Evolutionary conservation across 768 basidiomycete genomes (phyloP).

Genomic region (Boletus sp.): DNA sequence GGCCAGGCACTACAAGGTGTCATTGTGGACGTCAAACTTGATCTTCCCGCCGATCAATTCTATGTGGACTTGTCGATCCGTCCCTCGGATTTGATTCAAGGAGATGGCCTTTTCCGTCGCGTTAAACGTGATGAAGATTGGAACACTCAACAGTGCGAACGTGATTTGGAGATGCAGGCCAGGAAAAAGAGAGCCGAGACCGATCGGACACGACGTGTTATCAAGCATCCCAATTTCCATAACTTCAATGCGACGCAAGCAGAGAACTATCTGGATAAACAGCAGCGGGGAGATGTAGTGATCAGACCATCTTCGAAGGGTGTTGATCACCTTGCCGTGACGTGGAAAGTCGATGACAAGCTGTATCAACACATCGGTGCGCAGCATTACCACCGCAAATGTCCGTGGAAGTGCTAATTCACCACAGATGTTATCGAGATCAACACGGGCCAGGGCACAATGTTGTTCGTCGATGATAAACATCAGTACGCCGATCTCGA

Average conservation of each 20-base stretch:
- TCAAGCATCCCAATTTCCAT: constrained; percentile 98
- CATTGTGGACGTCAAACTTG: constrained; percentile 68
- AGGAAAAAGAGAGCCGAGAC: constrained; percentile 85
- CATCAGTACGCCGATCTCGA: constrained; percentile 92
- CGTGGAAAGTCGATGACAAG: constrained; percentile 97
- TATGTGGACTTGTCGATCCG: constrained; percentile 74
- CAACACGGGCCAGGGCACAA: constrained; percentile 67
- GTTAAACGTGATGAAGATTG: constrained; percentile 59
- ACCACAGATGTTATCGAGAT: constrained; percentile 72
- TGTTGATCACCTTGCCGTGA: constrained; percentile 88
- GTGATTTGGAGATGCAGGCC: constrained; percentile 67
- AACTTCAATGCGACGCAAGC: constrained; percentile 90
- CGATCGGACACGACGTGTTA: constrained; percentile 75
- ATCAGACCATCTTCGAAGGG: constrained; percentile 97
- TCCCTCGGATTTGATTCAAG: constrained; percentile 53
- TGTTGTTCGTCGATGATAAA: constrained; percentile 69
- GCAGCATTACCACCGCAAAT: constrained; percentile 21
- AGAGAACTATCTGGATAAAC: constrained; percentile 82
- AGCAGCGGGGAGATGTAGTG: constrained; percentile 93
- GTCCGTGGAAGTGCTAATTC: constrained; percentile 5
- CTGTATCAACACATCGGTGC: constrained; percentile 94
- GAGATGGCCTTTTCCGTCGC: constrained; percentile 60
- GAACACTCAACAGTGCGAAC: constrained; percentile 61
- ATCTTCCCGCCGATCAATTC: constrained; percentile 59
- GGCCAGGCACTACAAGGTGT: constrained; percentile 80